phyloP scores from a whole-genome alignment of 352 stramenopile genomes.

The Phytophthora sp. region DNA sequence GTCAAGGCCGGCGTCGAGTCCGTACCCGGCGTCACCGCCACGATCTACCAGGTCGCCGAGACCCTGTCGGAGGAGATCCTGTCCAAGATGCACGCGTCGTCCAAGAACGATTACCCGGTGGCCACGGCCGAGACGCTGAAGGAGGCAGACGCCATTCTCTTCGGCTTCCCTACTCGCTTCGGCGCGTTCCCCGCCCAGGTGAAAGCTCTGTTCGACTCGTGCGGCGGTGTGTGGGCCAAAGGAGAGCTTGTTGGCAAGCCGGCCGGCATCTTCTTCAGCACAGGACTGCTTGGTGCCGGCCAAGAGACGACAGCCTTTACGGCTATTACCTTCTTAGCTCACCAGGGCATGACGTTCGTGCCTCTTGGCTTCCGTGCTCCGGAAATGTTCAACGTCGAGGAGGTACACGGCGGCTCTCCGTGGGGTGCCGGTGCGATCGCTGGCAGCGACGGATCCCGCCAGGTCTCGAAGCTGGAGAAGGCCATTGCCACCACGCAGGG shows the following conservation, averaged over 20 bases:
- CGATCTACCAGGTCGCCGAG: slow-evolving; percentile 29
- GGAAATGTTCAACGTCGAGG: slow-evolving; percentile 37
- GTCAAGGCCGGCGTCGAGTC: slow-evolving; percentile 31
- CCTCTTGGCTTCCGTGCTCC: slow-evolving; percentile 31
- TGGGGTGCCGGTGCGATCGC: slow-evolving; percentile 34
- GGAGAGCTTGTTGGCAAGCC: slow-evolving; percentile 33
- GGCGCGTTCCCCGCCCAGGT: slow-evolving; percentile 35
- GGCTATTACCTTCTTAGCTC: slow-evolving; percentile 32
- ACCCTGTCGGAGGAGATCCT: slow-evolving; percentile 21
- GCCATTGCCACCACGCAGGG: slow-evolving; percentile 76
- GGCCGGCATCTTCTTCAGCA: slow-evolving; percentile 40
- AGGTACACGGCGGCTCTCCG: slow-evolving; percentile 34
- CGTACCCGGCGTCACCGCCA: slow-evolving; percentile 25
- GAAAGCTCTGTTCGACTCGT: slow-evolving; percentile 36
- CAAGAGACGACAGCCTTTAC: slow-evolving; percentile 38
- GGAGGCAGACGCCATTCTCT: slow-evolving; percentile 36
- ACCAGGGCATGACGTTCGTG: slow-evolving; percentile 34
- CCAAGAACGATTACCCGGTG: slow-evolving; percentile 37
- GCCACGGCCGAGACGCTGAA: slow-evolving; percentile 29
- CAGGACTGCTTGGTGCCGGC: slow-evolving; percentile 28
- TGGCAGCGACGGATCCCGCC: slow-evolving; percentile 40
- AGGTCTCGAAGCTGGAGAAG: slow-evolving; percentile 82
- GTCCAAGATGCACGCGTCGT: slow-evolving; percentile 22
- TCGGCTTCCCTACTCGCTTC: slow-evolving; percentile 39
- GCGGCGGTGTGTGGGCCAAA: slow-evolving; percentile 30